Evolutionary conservation across 139 green algal genomes (phyloP).

Genomic region (Asterochloris sp.): DNA sequence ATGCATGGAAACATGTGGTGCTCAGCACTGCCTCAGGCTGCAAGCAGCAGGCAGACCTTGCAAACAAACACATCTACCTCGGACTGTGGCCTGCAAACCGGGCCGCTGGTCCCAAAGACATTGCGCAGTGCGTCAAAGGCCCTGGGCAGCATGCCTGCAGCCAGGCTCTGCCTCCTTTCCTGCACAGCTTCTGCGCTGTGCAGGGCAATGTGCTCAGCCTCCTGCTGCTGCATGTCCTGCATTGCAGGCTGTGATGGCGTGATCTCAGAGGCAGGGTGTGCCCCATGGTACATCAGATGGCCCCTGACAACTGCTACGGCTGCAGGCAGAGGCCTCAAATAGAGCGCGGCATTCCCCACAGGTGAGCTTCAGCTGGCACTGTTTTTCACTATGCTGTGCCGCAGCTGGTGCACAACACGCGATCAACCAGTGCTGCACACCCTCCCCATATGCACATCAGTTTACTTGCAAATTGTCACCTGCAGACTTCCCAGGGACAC

Average conservation of each 20-base stretch:
- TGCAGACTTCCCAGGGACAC: slow-evolving; percentile 2
- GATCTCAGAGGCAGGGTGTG: not conserved
- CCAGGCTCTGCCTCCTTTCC: not conserved
- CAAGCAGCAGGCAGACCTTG: too few species aligned
- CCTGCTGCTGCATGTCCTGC: not conserved
- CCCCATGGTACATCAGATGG: not conserved
- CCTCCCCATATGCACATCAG: not conserved
- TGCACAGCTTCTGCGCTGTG: not conserved
- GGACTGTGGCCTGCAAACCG: not conserved
- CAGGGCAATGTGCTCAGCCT: slow-evolving; percentile 1
- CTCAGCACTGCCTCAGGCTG: too few species aligned
- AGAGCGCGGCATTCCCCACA: not conserved
- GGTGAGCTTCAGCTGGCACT: not conserved
- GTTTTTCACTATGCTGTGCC: not conserved
- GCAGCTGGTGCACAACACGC: not conserved
- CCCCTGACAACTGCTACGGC: not conserved
- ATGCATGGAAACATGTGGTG: too few species aligned
- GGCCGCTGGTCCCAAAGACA: not conserved
- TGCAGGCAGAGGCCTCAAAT: not conserved
- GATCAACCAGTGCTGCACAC: not conserved
- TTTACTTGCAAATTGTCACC: not conserved
- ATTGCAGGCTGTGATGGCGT: not conserved
- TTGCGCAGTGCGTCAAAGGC: slow-evolving; percentile 17
- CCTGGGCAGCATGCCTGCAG: slow-evolving; percentile 11
- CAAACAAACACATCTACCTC: not conserved